Base-by-base conservation (phyloP, 2,329 filamentous ascomycete genomes). In the Mycosphaerella arachidis region DNA sequence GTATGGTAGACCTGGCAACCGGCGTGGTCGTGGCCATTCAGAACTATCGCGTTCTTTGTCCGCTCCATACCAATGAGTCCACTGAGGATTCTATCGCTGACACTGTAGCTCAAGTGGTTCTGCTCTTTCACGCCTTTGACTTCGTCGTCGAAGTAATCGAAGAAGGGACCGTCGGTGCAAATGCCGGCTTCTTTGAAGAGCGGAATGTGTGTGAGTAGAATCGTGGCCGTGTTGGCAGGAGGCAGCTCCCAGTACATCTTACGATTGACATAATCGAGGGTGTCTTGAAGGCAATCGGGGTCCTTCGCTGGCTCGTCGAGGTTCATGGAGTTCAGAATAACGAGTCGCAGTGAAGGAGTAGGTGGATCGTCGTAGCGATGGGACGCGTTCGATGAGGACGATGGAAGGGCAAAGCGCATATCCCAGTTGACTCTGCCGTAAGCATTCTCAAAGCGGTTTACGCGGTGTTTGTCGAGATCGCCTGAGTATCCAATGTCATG, bases 401-500 rank as follows among this genome's bases (percentile, higher is more conserved):
- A 31, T 10, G 50, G 50, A 6, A 72, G 59, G 76, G 65, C 70
- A 59, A 97, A 86, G 35, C 87, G 84, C 10, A 96, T 82, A 71
- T 96, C 92, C 82, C 96, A 99, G 73, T 97, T 96, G 18, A 90
- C 86, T 65, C 86, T 90, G 58, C 94, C 94, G 77, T 96, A 99
- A 1, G 84, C 83, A 24, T 82, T 81, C 76, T 96, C 92, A 72
- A 97, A 99, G 1, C 94, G 84, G 30, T 84, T 79, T 57, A 97
- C 80, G 3, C 92, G 85, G 62, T 85, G 81, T n/a, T 82, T 77
- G 45, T 88, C 91, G 62, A 97, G 82, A 74, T 99, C 94, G 3
- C 94, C 94, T 0, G 92, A 91, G 73, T 99, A 99, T 35, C 94
- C 94, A 70, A 99, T 87, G 74, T 99, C 94, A 72, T 99, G 94